Evolutionary conservation across 2,329 filamentous ascomycete species (phyloP).

Genomic region (Penicillium freii): DNA sequence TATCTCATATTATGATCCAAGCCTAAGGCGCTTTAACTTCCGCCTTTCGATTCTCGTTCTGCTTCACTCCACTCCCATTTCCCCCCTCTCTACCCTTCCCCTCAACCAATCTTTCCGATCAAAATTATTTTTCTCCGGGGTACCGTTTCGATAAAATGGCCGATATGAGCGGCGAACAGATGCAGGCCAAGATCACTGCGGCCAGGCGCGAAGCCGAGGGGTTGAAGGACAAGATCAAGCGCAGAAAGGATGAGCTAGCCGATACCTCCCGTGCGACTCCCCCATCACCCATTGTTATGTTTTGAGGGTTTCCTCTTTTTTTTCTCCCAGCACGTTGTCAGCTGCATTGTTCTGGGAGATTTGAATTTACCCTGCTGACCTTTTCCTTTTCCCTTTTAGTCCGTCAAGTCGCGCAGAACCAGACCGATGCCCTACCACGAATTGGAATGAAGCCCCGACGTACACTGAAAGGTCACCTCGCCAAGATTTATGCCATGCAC

Average conservation of each 20-base stretch:
- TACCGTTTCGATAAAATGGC: slow-evolving; percentile 40
- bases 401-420: slow-evolving; percentile 85
- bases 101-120: slow-evolving; percentile 8
- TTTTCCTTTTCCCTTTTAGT: slow-evolving; percentile 56
- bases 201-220: slow-evolving; percentile 97
- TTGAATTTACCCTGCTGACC: slow-evolving; percentile 13
- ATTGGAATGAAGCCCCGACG: slow-evolving; percentile 97
- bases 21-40: slow-evolving; percentile 21
- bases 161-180: slow-evolving; percentile 56
- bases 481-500: slow-evolving; percentile 99
- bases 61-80: slow-evolving; percentile 20
- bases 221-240: slow-evolving; percentile 97
- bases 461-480: slow-evolving; percentile 94
- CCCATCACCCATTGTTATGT: slow-evolving; percentile 15
- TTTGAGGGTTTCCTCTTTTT: not conserved
- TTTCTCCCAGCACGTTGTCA: not conserved
- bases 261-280: slow-evolving; percentile 86
- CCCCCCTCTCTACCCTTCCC: slow-evolving; percentile 16
- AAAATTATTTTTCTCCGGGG: slow-evolving; percentile 24
- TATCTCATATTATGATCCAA: slow-evolving; percentile 24
- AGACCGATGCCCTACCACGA: slow-evolving; percentile 86
- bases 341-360: not conserved
- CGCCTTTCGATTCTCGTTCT: slow-evolving; percentile 16
- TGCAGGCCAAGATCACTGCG: slow-evolving; percentile 90
- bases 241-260: slow-evolving; percentile 99